Evolutionary conservation across 768 basidiomycete species (phyloP).

Genomic region (Trametes meyenii): DNA sequence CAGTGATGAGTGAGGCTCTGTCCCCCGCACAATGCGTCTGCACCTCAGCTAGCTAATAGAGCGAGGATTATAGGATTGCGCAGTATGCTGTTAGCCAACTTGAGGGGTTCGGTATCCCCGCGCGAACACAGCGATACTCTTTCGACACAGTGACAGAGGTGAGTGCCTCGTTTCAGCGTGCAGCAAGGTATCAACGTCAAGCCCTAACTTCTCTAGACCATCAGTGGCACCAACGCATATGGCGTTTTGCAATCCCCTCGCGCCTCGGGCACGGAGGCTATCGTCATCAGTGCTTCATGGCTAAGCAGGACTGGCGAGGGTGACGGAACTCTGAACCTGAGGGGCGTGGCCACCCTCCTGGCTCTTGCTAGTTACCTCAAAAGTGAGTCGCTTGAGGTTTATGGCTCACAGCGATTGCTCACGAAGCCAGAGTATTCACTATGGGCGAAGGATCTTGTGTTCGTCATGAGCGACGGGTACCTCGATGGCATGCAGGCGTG

Average conservation of each 20-base stretch:
- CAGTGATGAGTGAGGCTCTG: conserved; percentile 65
- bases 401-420: not conserved
- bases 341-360: conserved; percentile 86
- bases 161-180: conserved; percentile 22
- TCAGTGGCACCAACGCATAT: conserved; percentile 79
- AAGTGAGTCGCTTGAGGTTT: conserved; percentile 48
- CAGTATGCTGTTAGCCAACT: conserved; percentile 65
- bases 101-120: conserved; percentile 68
- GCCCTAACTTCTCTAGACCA: conserved; percentile 39
- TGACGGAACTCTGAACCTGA: conserved; percentile 67
- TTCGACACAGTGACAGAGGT: conserved; percentile 59
- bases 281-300: conserved; percentile 93
- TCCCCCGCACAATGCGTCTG: too few relatives aligned
- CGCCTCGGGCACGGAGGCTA: conserved; percentile 90
- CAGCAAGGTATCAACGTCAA: not conserved
- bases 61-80: conserved; percentile 57
- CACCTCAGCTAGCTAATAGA: not conserved
- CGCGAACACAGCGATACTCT: conserved; percentile 69
- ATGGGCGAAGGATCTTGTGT: conserved; percentile 94
- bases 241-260: conserved; percentile 82
- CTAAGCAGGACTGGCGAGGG: conserved; percentile 64
- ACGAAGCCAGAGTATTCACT: conserved; percentile 67
- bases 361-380: conserved; percentile 83
- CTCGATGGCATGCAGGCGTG: conserved; percentile 94
- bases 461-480: conserved; percentile 87